Conservation (phyloP, 345 rosid species). For the Eucalyptus regnans region DNA sequence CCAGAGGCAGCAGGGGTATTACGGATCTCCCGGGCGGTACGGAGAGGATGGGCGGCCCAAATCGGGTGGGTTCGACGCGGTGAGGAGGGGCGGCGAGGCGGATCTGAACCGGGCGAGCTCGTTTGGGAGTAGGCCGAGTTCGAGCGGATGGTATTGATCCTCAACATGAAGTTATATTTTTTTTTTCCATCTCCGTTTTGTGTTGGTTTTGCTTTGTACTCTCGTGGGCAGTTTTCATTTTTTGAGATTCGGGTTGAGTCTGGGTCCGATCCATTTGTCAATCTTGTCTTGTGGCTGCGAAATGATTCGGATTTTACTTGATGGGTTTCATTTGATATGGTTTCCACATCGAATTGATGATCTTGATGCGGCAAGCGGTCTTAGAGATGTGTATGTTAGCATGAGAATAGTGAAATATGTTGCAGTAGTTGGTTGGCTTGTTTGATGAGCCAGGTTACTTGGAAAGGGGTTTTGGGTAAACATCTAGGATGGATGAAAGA, state of each 20-base stretch:
- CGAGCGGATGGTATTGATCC: slow-evolving; percentile 46
- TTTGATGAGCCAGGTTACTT: background rate
- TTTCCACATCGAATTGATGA: background rate
- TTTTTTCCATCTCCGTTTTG: background rate
- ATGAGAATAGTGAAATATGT: background rate
- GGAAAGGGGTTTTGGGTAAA: background rate
- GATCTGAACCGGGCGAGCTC: slow-evolving; percentile 48
- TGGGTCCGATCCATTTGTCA: background rate
- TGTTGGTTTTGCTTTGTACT: background rate
- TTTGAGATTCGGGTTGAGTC: background rate
- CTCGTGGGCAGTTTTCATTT: background rate
- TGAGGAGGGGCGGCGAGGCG: slow-evolving; percentile 15
- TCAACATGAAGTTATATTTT: background rate
- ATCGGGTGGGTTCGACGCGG: slow-evolving; percentile 56
- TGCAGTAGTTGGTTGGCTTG: background rate
- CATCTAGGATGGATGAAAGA: background rate
- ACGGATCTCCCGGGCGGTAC: slow-evolving; percentile 17
- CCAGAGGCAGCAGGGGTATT: slow-evolving; percentile 14
- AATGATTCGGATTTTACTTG: background rate
- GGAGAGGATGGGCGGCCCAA: slow-evolving; percentile 59
- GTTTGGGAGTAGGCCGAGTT: slow-evolving; percentile 54
- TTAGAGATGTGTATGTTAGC: background rate
- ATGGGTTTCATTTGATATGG: background rate
- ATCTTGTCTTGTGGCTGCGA: background rate
- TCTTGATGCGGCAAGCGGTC: background rate